These are phyloP conservation scores for Entoloma clypeatum DNA, from an alignment of 1,284 basidiomycete species.

Conservation along the genomic window DNA sequence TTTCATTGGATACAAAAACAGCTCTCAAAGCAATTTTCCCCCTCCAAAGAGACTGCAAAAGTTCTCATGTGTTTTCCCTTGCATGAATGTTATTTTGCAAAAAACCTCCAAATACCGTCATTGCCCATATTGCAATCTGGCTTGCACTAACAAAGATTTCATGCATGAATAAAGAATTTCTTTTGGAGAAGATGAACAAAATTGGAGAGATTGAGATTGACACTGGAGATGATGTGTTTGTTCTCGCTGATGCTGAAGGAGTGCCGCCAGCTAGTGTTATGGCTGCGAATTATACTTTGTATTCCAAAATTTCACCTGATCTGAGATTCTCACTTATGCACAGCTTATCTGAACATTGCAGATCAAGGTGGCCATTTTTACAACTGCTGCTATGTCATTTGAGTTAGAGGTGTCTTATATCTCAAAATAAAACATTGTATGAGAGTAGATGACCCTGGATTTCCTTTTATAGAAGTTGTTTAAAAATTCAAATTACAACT, in stretches of 20 bases:
- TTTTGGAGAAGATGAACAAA: not conserved
- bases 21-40: not conserved
- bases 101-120: not conserved
- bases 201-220: slow-evolving; percentile 3
- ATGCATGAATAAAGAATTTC: not conserved
- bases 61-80: not conserved
- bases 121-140: not conserved
- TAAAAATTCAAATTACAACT: no score
- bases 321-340: not conserved
- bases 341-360: not conserved
- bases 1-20: slow-evolving; percentile 11
- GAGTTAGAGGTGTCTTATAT: no score
- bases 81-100: not conserved
- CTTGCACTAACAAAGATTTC: not conserved
- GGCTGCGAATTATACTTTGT: slow-evolving; percentile 13
- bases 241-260: slow-evolving; percentile 4
- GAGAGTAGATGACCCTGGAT: no score
- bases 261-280: slow-evolving; percentile 8
- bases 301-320: not conserved
- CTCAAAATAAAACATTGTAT: no score
- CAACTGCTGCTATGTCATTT: no score
- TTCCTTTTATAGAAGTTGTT: no score
- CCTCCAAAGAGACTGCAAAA: not conserved
- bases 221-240: not conserved
- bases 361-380: no score